Base-by-base conservation (phyloP, 78 protist species). In the Emiliania huxleyi region DNA sequence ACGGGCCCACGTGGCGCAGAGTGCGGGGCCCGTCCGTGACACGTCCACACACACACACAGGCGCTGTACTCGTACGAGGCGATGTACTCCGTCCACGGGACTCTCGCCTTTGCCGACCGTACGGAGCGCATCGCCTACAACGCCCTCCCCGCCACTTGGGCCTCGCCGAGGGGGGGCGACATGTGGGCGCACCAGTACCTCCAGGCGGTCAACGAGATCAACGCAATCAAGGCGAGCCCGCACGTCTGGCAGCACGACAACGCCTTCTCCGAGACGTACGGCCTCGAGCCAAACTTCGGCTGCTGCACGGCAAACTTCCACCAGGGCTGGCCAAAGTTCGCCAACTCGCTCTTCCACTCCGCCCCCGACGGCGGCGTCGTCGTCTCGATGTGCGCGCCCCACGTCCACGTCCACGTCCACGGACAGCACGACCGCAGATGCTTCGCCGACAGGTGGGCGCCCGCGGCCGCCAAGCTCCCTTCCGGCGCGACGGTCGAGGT, bases 121-220 rank as follows among this genome's bases (percentile, higher is more conserved):
- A 45, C 92, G n/a, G 95, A 93, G 85, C 18, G 49, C 48, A 40
- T 77, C 85, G 85, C 46, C 29, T 40, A 40, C 85, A 77, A 77
- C 29, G 85, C 85, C 25, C 85, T 77, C 23, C 85, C 85, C 46
- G 85, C 85, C 35, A 77, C 85, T 45, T 77, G 89, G 90, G 92
- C 92, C 21, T 93, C 95, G n/a, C 95, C 90, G 44, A 69, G 33
- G 12, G 92, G 93, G 18, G 95, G 92, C 12, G 95, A 93, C 84
- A 93, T 93, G 91, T 93, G 95, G 95, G 73, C 62, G 29, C 95
- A 93, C 79, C 92, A 93, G 69, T 12, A 93, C 71, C 88, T 93
- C 69, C 95, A 93, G 79, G 95, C 89, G 29, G 48, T 52, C 48
- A 93, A 93, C 52, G 77, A 93, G 85, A 93, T 93, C 87, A 89